These are phyloP conservation scores for Globisporangium perplexum DNA, from an alignment of 352 stramenopile genomes.

Conservation along the genomic window DNA sequence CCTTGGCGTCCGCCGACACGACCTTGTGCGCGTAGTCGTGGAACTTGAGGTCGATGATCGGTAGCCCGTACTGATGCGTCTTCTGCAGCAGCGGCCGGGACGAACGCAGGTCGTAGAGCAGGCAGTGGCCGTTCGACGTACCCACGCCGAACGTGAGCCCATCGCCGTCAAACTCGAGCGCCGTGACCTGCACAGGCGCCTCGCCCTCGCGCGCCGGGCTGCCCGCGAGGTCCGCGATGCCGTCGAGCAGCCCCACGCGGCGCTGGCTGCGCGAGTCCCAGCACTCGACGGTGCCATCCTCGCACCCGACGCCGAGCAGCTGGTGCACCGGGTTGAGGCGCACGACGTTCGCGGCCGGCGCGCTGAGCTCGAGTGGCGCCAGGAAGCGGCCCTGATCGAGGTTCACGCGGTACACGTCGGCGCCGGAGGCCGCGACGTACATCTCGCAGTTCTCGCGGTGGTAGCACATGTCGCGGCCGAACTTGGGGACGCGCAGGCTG, in stretches of 20 bases:
- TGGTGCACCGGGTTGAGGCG: slow-evolving; percentile 89
- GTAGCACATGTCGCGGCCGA: slow-evolving; percentile 97
- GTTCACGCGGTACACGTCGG: slow-evolving; percentile 96
- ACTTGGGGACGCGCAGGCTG: slow-evolving; percentile 94
- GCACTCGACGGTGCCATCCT: slow-evolving; percentile 94
- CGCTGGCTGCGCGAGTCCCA: slow-evolving; percentile 91
- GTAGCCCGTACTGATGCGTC: slow-evolving; percentile 97
- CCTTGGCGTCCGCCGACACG: slow-evolving; percentile 94
- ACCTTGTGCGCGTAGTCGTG: slow-evolving; percentile 87
- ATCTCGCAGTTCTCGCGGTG: slow-evolving; percentile 95
- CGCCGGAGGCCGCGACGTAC: slow-evolving; percentile 84
- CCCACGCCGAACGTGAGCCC: slow-evolving; percentile 94
- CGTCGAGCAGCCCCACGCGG: slow-evolving; percentile 61
- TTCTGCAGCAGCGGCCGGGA: slow-evolving; percentile 93
- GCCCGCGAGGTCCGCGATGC: slow-evolving; percentile 47
- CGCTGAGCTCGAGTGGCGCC: slow-evolving; percentile 68
- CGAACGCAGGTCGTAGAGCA: slow-evolving; percentile 96
- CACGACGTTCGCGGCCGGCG: slow-evolving; percentile 83
- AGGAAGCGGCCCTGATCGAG: slow-evolving; percentile 97
- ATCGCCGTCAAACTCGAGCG: slow-evolving; percentile 92
- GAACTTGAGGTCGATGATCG: slow-evolving; percentile 94
- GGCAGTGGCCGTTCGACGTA: slow-evolving; percentile 91
- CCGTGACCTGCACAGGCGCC: slow-evolving; percentile 83
- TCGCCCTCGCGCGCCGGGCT: slow-evolving; percentile 20
- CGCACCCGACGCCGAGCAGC: slow-evolving; percentile 87